Evolutionary conservation across 192 early-diverging fungal genomes (phyloP).

Genomic region (Coemansia sp.): DNA sequence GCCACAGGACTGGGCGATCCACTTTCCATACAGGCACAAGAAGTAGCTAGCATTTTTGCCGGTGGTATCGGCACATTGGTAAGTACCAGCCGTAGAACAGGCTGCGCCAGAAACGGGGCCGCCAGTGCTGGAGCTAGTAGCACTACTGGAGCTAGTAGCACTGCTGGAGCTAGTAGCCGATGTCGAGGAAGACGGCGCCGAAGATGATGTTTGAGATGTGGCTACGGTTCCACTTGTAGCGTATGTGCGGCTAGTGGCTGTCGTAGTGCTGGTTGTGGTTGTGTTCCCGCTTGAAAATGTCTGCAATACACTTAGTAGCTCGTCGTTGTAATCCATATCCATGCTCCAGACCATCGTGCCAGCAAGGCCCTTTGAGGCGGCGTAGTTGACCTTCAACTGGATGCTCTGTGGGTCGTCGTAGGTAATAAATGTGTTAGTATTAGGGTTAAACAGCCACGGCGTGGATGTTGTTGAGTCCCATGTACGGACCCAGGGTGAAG

Average conservation of each 20-base stretch:
- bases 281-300: constrained; percentile 6
- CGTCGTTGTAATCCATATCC: constrained; percentile 63
- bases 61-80: constrained; percentile 19
- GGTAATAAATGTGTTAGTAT: constrained; percentile 61
- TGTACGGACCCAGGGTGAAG: constrained; percentile 60
- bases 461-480: constrained; percentile 63
- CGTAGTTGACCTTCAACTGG: constrained; percentile 60
- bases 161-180: background rate
- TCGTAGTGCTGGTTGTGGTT: constrained; percentile 5
- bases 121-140: background rate
- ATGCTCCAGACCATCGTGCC: constrained; percentile 73
- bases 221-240: background rate
- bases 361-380: constrained; percentile 56
- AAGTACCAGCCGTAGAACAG: constrained; percentile 7
- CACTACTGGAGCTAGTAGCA: background rate
- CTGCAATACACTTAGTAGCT: constrained; percentile 49
- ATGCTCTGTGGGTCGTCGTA: constrained; percentile 71
- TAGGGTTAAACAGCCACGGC: constrained; percentile 70
- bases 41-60: constrained; percentile 20
- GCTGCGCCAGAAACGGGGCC: constrained; percentile 15
- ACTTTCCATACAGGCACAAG: constrained; percentile 17
- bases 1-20: constrained; percentile 20
- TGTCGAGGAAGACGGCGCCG: background rate
- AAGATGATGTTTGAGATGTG: background rate
- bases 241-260: background rate